Conservation (phyloP, 192 early-diverging fungal species). For the Podila epicladia region DNA sequence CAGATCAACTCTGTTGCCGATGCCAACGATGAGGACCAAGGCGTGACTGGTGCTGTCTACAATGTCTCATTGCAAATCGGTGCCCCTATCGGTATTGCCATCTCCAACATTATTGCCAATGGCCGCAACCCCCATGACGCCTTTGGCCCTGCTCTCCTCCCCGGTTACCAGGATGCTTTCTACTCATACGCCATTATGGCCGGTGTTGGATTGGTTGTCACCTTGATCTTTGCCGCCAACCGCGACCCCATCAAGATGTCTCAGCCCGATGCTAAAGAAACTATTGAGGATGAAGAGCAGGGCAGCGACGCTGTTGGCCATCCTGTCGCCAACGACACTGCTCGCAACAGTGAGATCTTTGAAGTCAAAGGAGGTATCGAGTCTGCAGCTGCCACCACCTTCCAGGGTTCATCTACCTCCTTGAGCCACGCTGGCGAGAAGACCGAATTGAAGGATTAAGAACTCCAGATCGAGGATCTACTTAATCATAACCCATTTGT, state of each 20-base stretch:
- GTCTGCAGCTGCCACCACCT: not conserved
- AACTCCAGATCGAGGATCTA: too few species aligned
- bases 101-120: slow-evolving; percentile 38
- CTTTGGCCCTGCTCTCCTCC: slow-evolving; percentile 1
- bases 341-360: not conserved
- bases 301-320: slow-evolving; percentile 4
- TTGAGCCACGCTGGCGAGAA: slow-evolving; percentile 3
- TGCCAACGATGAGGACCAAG: slow-evolving; percentile 6
- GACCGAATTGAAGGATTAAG: not conserved
- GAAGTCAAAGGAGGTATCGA: not conserved
- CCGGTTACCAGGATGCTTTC: slow-evolving; percentile 21
- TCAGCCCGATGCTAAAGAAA: not conserved
- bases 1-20: slow-evolving; percentile 13
- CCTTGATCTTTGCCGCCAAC: slow-evolving; percentile 20
- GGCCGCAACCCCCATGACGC: slow-evolving; percentile 15
- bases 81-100: slow-evolving; percentile 44
- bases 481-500: too few species aligned
- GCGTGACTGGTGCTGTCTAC: slow-evolving; percentile 21
- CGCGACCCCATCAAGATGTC: slow-evolving; percentile 18
- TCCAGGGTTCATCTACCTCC: slow-evolving; percentile 3
- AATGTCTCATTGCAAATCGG: slow-evolving; percentile 40
- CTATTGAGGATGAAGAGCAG: slow-evolving; percentile 7
- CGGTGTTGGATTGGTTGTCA: slow-evolving; percentile 16
- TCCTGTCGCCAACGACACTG: slow-evolving; percentile 8
- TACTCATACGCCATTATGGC: slow-evolving; percentile 20